phyloP scores from a whole-genome alignment of 225 moss, liverwort and hornwort species.

The Polytrichum formosum region DNA sequence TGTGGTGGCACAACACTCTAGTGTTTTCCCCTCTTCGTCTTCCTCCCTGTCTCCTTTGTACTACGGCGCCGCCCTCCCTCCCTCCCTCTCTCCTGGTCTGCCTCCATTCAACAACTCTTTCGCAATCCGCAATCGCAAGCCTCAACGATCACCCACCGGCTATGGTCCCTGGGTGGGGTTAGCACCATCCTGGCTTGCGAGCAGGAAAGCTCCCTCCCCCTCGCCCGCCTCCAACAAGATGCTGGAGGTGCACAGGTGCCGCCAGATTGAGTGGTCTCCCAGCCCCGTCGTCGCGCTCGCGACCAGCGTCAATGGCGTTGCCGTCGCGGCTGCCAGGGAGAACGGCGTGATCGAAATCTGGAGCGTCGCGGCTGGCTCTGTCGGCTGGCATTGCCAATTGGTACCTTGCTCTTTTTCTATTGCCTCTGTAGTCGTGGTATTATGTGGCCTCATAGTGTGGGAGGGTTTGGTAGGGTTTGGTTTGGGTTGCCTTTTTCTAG shows the following conservation, averaged over 20 bases:
- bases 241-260: conserved; percentile 99
- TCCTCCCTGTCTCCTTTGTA: background rate
- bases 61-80: background rate
- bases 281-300: conserved; percentile 91
- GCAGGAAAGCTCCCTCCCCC: no score
- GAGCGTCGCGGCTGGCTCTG: conserved; percentile 94
- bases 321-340: conserved; percentile 89
- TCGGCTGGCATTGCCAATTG: conserved; percentile 96
- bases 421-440: no score
- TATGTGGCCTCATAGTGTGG: no score
- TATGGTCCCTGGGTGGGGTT: no score
- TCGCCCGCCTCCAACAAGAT: conserved; percentile 42
- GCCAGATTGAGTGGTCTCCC: conserved; percentile 97
- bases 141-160: background rate
- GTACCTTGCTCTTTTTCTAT: conserved; percentile 19
- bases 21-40: background rate
- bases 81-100: background rate
- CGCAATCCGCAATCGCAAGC: background rate
- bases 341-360: conserved; percentile 88
- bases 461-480: no score
- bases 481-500: no score
- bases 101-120: background rate
- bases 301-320: conserved; percentile 82
- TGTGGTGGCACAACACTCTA: background rate
- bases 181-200: no score